Evolutionary conservation across 2,329 filamentous ascomycete species (phyloP), one percentile per base, ranked within the genome.

Genomic region (Mollisia scopiformis): DNA sequence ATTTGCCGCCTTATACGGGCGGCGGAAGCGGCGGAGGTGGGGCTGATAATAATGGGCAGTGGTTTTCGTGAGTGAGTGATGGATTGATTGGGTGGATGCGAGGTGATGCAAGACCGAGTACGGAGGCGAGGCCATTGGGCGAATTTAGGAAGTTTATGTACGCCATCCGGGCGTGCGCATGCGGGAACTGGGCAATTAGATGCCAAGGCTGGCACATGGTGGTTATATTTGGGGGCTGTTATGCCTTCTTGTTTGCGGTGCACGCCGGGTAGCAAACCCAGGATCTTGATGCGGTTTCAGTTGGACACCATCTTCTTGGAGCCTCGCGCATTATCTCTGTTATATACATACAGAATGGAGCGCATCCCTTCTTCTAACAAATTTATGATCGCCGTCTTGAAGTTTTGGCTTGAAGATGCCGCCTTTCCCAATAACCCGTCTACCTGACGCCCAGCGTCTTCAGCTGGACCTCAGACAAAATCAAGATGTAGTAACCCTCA

Each of bases 1-100:
- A 71, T 54, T 55, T 69, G 23, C 66, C 69, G 1, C 59, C 65
- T 39, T 68, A 62, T 30, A 59, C 49, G 11, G 61, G 60, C 13
- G 55, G 55, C 19, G 46, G 8, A 43, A 19, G 13, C 2, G 46
- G 50, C 27, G 56, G 25, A 16, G 31, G 3, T 10, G 43, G 23
- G 2, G 23, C 3, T 14, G 43, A 3, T 14, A 13, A 23, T 16
- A 3, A 11, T 5, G 25, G 23, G 11, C 21, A 27, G 8, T 47
- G 43, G 43, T 16, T 25, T 25, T 10, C 11, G 13, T 47, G 43
- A 46, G 37, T 19, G n/a, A 16, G 11, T 3, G 33, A 13, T 37
- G 33, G n/a, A 37, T 33, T 13, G 11, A 37, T 3, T 37, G 3
- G 4, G n/a, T 37, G 33, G 4, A n/a, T n/a, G n/a, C n/a, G n/a